Percentiles rank a stretch among this genome's conserved stretches.
phyloP scores from a whole-genome alignment of 2,329 filamentous ascomycete species.

The Arthroderma sp. region DNA sequence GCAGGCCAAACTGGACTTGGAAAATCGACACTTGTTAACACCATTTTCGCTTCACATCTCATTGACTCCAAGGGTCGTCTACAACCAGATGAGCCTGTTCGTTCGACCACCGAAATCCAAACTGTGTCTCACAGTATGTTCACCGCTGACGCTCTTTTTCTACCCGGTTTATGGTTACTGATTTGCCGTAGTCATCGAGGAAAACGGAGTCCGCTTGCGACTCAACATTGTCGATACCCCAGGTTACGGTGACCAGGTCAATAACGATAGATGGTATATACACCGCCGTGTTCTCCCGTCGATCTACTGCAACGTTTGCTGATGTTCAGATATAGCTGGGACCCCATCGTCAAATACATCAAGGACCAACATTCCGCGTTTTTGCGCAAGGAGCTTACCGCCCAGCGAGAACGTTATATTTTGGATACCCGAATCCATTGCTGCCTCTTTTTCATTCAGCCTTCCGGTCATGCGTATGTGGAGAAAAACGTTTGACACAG shows the following conservation, averaged over 20 bases:
- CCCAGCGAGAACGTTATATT: conserved; percentile 97
- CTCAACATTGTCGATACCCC: conserved; percentile 99
- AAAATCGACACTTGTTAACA: conserved; percentile 99
- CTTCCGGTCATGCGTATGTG: conserved; percentile 72
- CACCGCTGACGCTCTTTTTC: conserved; percentile 2
- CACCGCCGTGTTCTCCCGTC: not conserved
- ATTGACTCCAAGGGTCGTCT: conserved; percentile 98
- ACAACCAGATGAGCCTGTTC: conserved; percentile 80
- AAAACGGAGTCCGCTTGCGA: conserved; percentile 93
- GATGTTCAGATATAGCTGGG: conserved; percentile 49
- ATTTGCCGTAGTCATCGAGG: conserved; percentile 61
- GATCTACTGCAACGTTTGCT: not conserved
- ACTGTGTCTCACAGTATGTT: conserved; percentile 71
- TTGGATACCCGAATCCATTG: conserved; percentile 98
- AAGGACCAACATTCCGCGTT: conserved; percentile 99
- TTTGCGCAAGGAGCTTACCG: conserved; percentile 96
- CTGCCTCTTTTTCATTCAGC: conserved; percentile 99
- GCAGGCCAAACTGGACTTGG: conserved; percentile 93
- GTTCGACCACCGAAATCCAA: conserved; percentile 95
- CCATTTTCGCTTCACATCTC: conserved; percentile 97
- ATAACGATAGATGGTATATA: conserved; percentile 83
- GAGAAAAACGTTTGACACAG: not conserved
- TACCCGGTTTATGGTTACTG: conserved; percentile 1
- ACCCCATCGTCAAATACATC: conserved; percentile 99
- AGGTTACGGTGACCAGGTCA: conserved; percentile 95